Percentiles rank a stretch among this genome's conserved stretches.
These are phyloP conservation scores for Pascua guehoae DNA, from an alignment of 1,284 basidiomycete genomes.

Conservation along the genomic window DNA sequence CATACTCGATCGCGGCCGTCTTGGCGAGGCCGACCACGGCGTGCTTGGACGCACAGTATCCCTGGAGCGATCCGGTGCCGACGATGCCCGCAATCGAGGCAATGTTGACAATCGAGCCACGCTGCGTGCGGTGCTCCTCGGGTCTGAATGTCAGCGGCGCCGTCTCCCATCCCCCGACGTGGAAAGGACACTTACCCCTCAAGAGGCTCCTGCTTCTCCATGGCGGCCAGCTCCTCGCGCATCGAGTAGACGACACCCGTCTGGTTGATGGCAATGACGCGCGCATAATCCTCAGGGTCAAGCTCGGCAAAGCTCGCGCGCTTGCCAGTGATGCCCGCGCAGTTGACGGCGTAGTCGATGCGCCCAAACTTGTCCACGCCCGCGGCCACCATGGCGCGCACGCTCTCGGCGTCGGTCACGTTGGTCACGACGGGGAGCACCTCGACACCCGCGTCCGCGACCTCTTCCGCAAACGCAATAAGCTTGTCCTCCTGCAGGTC, in stretches of 20 bases:
- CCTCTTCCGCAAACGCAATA: not conserved
- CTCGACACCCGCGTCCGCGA: not conserved
- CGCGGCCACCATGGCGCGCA: slow-evolving; percentile 7
- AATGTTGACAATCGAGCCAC: slow-evolving; percentile 26
- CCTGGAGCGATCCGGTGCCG: not conserved
- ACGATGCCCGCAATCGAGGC: slow-evolving; percentile 12
- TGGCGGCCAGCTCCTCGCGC: slow-evolving; percentile 22
- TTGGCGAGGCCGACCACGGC: slow-evolving; percentile 22
- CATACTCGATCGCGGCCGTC: slow-evolving; percentile 18
- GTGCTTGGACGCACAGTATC: slow-evolving; percentile 20
- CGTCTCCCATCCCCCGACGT: not conserved
- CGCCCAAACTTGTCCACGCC: slow-evolving; percentile 24
- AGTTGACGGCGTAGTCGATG: slow-evolving; percentile 38
- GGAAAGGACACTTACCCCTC: slow-evolving; percentile 1
- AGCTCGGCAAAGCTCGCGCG: not conserved
- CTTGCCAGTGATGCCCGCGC: slow-evolving; percentile 22
- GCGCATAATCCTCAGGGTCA: slow-evolving; percentile 27
- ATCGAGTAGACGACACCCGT: slow-evolving; percentile 20
- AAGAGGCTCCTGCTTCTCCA: slow-evolving; percentile 21
- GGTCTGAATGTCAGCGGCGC: not conserved
- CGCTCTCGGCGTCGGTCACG: slow-evolving; percentile 14
- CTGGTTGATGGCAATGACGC: slow-evolving; percentile 29
- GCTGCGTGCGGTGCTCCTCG: slow-evolving; percentile 13
- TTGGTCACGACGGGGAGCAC: slow-evolving; percentile 9
- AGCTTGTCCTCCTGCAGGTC: slow-evolving; percentile 12